These are phyloP conservation scores for Aspergillus tamarii DNA, from an alignment of 2,329 filamentous ascomycete genomes.

Conservation along the genomic window DNA sequence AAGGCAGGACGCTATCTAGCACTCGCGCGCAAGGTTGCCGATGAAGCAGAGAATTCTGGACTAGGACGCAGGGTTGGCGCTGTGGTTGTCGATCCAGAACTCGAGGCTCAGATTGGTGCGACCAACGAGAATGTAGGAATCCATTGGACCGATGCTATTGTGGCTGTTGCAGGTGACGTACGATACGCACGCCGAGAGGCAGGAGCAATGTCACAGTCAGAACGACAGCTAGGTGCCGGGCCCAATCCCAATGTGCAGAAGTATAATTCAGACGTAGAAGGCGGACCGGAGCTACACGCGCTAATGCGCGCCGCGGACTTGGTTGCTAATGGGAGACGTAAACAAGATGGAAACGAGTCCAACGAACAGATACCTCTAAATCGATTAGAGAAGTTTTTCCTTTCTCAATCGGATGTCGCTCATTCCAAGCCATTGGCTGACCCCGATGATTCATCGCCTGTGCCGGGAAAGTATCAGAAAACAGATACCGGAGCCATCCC, in stretches of 20 bases:
- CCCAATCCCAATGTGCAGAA: constrained; percentile 29
- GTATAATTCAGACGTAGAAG: constrained; percentile 42
- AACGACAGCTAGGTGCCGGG: constrained; percentile 20
- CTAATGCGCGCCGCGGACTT: constrained; percentile 50
- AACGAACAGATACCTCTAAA: constrained; percentile 22
- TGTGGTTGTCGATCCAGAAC: constrained; percentile 49
- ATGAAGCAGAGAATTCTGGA: constrained; percentile 40
- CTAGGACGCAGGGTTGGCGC: constrained; percentile 47
- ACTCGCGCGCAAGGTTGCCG: constrained; percentile 43
- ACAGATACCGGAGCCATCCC: constrained; percentile 17
- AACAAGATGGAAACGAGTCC: constrained; percentile 24
- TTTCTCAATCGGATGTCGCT: constrained; percentile 45
- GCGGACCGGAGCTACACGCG: constrained; percentile 50
- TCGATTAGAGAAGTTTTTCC: constrained; percentile 38
- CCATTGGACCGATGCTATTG: constrained; percentile 39
- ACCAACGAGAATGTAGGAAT: constrained; percentile 28
- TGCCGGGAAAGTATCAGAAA: constrained; percentile 25
- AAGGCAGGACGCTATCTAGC: constrained; percentile 44
- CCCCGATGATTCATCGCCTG: constrained; percentile 12
- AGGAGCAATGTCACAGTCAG: constrained; percentile 26
- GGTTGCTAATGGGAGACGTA: constrained; percentile 45
- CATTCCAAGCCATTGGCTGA: constrained; percentile 54
- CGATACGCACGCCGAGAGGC: constrained; percentile 40
- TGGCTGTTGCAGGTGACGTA: constrained; percentile 50
- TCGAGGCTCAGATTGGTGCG: constrained; percentile 30